These are phyloP conservation scores for Xylaria telfairii DNA, from an alignment of 495 filamentous ascomycete species.

Conservation along the genomic window DNA sequence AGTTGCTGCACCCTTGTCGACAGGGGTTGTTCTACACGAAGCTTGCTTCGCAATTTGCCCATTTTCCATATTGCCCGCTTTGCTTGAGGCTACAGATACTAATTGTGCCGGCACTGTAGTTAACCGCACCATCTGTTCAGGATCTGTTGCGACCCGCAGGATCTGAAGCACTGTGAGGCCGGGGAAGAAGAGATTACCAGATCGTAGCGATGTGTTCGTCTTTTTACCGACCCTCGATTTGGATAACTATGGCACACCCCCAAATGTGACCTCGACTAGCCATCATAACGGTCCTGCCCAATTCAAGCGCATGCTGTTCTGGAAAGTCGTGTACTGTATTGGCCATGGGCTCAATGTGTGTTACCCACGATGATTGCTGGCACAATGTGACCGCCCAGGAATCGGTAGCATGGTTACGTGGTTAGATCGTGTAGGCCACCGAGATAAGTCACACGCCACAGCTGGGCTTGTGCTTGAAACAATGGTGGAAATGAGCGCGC, in stretches of 20 bases:
- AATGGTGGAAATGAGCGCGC: slow-evolving; percentile 18
- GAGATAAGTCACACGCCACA: not conserved
- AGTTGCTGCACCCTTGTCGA: slow-evolving; percentile 1
- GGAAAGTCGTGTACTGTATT: not conserved
- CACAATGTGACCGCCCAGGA: too few species aligned
- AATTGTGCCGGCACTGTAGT: not conserved
- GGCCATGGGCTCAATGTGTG: slow-evolving; percentile 1
- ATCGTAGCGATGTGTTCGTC: slow-evolving; percentile 11
- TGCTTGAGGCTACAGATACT: not conserved
- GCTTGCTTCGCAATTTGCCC: slow-evolving; percentile 14
- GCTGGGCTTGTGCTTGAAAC: slow-evolving; percentile 16
- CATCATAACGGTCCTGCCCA: not conserved
- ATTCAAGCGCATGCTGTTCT: not conserved
- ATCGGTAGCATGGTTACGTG: not conserved
- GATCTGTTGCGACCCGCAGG: not conserved
- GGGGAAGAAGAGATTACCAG: slow-evolving; percentile 9
- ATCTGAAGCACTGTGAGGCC: slow-evolving; percentile 16
- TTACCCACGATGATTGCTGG: not conserved
- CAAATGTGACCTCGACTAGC: not conserved
- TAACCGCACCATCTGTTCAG: not conserved
- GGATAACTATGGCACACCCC: slow-evolving; percentile 4
- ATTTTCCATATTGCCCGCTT: slow-evolving; percentile 17
- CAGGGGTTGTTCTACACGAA: slow-evolving; percentile 17
- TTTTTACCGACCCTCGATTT: slow-evolving; percentile 12
- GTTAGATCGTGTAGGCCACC: not conserved